Base-by-base conservation (phyloP, 2,329 filamentous ascomycete genomes). In the Clonostachys rhizophaga region DNA sequence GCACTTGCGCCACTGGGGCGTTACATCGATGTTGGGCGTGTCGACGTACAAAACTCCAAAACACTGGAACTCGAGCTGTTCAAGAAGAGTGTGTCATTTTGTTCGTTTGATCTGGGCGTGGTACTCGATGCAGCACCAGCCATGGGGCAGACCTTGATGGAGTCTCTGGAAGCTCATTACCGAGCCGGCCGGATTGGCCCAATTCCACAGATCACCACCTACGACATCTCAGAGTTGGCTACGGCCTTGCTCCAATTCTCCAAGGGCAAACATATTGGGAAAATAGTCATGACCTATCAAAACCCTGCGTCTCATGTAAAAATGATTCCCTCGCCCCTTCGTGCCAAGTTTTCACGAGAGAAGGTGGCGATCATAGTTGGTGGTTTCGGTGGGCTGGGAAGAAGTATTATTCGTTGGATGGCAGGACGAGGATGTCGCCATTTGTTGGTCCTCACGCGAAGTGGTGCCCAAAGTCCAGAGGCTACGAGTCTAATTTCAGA, bases 201-300 rank as follows among this genome's bases (percentile, higher is more conserved):
- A 20, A 20, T 20, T 20, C 20, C 20, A 20, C 20, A 20, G 20
- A 20, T 20, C 20, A 20, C 46, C 40, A 52, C 54, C 12, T 18
- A 16, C 40, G 52, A 56, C 34, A 44, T 45, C 9, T 16, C 48
- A 12, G 43, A 58, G 6, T 51, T 64, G 1, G 47, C 54, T 2
- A 55, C 64, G 2, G 63, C 66, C 3, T 66, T 63, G 47, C 56
- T 63, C 35, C 59, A 58, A 42, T 63, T 70, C 55, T 58, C 63
- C 33, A 54, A 51, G 13, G 61, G 59, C 1, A 49, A 58, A 1
- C 70, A 74, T 49, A 66, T 74, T 10, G 51, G 51, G 0, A 74
- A 73, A 44, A 66, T 75, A 13, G 61, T 74, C 12, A 44, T 71
- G 12, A 53, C 56, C 2, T 49, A 60, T 14, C 44, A 51, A 11